These are phyloP conservation scores for Leccinum olivaceopallidum DNA, from an alignment of 768 basidiomycete genomes.

Conservation along the genomic window DNA sequence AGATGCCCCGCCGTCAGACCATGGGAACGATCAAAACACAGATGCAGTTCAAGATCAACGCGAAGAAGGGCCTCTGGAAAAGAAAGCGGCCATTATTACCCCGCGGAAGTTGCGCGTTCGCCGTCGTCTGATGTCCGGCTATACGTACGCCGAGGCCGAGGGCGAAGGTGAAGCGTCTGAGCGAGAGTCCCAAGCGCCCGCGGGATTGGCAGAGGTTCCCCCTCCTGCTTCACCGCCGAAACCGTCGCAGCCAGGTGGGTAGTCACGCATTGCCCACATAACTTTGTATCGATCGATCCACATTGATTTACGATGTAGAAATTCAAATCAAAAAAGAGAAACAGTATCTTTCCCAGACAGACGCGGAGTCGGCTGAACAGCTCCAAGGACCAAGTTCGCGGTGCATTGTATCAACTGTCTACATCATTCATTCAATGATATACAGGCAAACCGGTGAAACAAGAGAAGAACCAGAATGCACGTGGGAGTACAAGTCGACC, in stretches of 20 bases:
- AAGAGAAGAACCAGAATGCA: slow-evolving; percentile 13
- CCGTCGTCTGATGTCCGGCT: slow-evolving; percentile 8
- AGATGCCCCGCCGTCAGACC: slow-evolving; percentile 4
- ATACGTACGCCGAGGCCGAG: slow-evolving; percentile 6
- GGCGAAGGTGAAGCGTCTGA: slow-evolving; percentile 7
- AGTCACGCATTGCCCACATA: not conserved
- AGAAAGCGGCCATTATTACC: not conserved
- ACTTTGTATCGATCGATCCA: not conserved
- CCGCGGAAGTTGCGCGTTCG: slow-evolving; percentile 6
- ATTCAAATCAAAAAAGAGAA: slow-evolving; percentile 9
- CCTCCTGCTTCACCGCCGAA: slow-evolving; percentile 7
- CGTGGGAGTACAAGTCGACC: not conserved
- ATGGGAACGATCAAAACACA: not conserved
- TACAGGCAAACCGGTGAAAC: slow-evolving; percentile 20
- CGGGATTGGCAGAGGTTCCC: not conserved
- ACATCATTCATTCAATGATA: not conserved
- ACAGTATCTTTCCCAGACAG: not conserved
- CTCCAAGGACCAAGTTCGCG: slow-evolving; percentile 4
- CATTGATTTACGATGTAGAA: not conserved
- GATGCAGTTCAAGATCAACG: not conserved
- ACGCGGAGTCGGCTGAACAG: not conserved
- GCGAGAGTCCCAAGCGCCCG: not conserved
- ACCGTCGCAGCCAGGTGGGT: slow-evolving; percentile 2
- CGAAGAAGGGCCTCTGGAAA: slow-evolving; percentile 8
- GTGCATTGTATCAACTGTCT: not conserved